Evolutionary conservation across 805 yeast species (phyloP), one percentile per base, ranked within the genome.

Genomic region (Candida argentea): DNA sequence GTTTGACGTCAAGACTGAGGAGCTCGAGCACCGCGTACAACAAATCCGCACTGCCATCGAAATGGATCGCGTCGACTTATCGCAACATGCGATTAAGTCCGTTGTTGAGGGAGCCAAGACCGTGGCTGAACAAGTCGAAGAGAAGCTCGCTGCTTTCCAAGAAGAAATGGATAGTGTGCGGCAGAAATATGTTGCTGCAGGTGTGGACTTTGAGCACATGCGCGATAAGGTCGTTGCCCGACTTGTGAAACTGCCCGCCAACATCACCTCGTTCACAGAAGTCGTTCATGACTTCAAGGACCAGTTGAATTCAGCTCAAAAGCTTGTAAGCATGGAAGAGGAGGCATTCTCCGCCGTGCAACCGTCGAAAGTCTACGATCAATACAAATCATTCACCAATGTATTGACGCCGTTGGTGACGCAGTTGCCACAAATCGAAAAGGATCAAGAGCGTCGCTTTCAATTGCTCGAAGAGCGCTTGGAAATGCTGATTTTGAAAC

Each of bases 51-150:
- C 54, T 4, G 58, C 51, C 28, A 40, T 70, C 11, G 55, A 55
- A 13, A 56, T 73, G 37, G 40, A 61, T 3, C 52, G 57, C 11
- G 57, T 67, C 3, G 73, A 74, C 24, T 51, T 77, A 28, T 67
- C 72, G 14, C 30, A 42, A 1, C 54, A 52, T 2, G 73, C 65
- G 13, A 64, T 78, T 42, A 44, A 52, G 17, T 50, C 43, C 4
- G 40, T 74, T 25, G 55, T 65, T 29, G 50, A 58, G 11, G 61
- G 59, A 14, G 71, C 75, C 5, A 51, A 55, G 4, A 39, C 47
- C 2, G 39, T 66, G 6, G 48, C 70, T 22, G 51, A 57, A 40
- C 44, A 52, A 5, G 42, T 74, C 10, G 72, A 70, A 39, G 59
- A 54, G 4, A 47, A 57, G 22, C 52, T 72, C 49, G 35, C 65